Percentiles rank a stretch among this genome's conserved stretches.
Conservation (phyloP, 495 filamentous ascomycete species). For the Tuber brumale region DNA sequence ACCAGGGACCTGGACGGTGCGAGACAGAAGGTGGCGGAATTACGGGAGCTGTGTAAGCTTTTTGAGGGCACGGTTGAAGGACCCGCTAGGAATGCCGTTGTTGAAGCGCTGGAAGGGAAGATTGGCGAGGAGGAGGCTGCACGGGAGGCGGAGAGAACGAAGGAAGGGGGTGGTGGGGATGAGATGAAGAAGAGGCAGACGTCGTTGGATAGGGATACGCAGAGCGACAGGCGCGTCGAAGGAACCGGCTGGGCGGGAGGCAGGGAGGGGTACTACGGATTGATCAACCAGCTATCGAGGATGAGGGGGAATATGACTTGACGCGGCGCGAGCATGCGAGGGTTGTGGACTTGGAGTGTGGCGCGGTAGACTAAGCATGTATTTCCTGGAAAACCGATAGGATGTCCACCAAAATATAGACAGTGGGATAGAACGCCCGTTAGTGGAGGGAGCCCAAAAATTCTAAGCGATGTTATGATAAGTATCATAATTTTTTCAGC, state of each 20-base stretch:
- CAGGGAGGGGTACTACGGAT: conserved; percentile 52
- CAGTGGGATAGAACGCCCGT: no score
- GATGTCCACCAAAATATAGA: no score
- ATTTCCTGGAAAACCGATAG: background rate
- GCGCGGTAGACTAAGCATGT: background rate
- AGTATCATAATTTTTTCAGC: no score
- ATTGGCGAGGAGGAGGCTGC: conserved; percentile 50
- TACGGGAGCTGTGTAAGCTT: conserved; percentile 65
- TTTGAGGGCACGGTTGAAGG: conserved; percentile 95
- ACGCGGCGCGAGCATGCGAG: background rate
- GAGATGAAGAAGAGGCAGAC: background rate
- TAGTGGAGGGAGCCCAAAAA: no score
- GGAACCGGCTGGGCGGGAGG: conserved; percentile 34
- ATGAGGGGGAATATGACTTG: conserved; percentile 60
- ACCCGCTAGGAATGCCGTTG: conserved; percentile 69
- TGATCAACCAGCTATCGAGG: conserved; percentile 73
- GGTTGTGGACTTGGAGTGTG: background rate
- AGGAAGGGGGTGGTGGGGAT: conserved; percentile 17
- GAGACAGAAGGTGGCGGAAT: conserved; percentile 59
- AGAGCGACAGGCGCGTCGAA: conserved; percentile 38
- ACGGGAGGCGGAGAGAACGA: conserved; percentile 42
- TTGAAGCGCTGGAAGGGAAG: conserved; percentile 64
- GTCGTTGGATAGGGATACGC: conserved; percentile 21
- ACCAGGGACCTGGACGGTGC: conserved; percentile 59
- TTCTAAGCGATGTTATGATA: no score